Evolutionary conservation across 768 basidiomycete species (phyloP), one percentile per base, ranked within the genome.

Genomic region (Hysterangium stoloniferum): DNA sequence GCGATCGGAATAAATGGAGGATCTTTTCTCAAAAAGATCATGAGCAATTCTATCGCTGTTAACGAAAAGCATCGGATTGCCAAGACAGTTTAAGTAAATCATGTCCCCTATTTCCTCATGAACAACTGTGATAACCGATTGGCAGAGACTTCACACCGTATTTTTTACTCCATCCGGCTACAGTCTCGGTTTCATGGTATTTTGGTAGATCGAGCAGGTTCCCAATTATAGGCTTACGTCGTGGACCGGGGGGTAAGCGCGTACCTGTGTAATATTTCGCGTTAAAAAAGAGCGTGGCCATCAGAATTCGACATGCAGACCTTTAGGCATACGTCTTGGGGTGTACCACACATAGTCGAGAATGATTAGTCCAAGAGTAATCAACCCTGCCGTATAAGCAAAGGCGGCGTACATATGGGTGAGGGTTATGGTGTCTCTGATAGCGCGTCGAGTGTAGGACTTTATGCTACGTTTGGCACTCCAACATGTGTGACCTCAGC

Each of bases 1-100:
- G 61, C 82, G 85, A 66, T 87, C 86, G 6, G 85, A 80, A 62
- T 87, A 88, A 27, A 86, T 79, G 8, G 74, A 67, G 6, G 84
- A 82, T 27, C 78, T 75, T 59, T 77, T 82, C 50, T 88, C 85
- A 56, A 90, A 66, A 49, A 90, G 64, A 31, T 86, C 85, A 32
- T 70, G 67, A 0, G 73, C 75, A 0, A 72, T 79, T 32, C 82
- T 73, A 6, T 73, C 71, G 29, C 74, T 75, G 64, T 80, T 84
- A 45, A 87, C 58, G 64, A 88, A 82, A 27, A 87, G 68, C 29
- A 89, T 74, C 1, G 77, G 74, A 53, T 84, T 77, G 0, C 84
- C 82, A 42, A 83, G 70, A 19, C 84, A 64, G 56, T 81, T 79
- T 28, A 86, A 62, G 58, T 84, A 80, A 0, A 79, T 77, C 57